Base-by-base conservation (phyloP, 208 protist species). In the Leishmania martiniquensis region DNA sequence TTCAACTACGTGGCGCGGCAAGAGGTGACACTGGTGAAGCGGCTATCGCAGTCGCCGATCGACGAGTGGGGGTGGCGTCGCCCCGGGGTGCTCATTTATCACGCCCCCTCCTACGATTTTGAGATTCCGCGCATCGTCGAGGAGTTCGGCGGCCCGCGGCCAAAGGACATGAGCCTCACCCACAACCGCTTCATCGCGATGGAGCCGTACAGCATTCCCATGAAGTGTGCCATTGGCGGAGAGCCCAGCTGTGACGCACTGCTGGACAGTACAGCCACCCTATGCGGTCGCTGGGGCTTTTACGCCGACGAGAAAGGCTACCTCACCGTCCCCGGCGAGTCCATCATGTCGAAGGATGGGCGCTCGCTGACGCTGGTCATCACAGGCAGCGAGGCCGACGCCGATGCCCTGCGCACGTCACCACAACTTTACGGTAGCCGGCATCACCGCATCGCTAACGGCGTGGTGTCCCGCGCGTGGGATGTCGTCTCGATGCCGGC, bases 61-160 rank as follows among this genome's bases (percentile, higher is more conserved):
- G 93, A 97, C 81, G 93, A 97, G 85, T 97, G 93, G 93, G 92
- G 80, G 20, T 97, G 93, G 92, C 90, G 93, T 63, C 87, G 91
- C 4, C 92, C 92, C 5, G 89, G 91, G 22, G 91, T 96, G 66
- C 77, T 97, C 5, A 79, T 98, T 20, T 96, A 96, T 78, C 93
- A 98, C 78, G 91, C 90, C 29, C 91, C 94, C 51, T 77, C 77
- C 73, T 98, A 92, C 86, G 87, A 92, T 77, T 97, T 97, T 85
- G 92, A 97, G 81, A 79, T 76, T 12, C 89, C 90, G 22, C 89
- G 93, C 75, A 95, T 98, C 68, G 93, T 97, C 20, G 93, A 98
- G 87, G 94, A 98, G 85, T 98, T 97, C 54, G 90, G 91, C 73
- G 95, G 95, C 3, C 95, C 95, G 44, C 90, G 90, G 5, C 94